Percentiles rank a stretch among this genome's conserved stretches.
Evolutionary conservation across 202 grass and related monocot genomes (phyloP).

Genomic region (Zizania palustris): DNA sequence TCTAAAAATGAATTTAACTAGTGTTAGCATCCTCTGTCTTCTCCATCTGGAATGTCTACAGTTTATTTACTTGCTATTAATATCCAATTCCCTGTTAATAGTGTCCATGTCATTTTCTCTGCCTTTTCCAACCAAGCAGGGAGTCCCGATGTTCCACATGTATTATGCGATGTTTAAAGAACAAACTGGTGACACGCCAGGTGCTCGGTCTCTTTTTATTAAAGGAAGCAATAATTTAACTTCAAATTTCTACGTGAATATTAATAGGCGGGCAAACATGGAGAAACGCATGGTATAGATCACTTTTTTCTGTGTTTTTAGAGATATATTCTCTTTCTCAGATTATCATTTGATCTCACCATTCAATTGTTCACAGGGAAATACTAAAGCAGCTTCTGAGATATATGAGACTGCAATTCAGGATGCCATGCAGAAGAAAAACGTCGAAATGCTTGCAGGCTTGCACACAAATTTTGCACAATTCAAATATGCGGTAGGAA

Average conservation of each 20-base stretch:
- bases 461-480: constrained; percentile 78
- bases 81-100: constrained; percentile 3
- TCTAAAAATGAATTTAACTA: constrained; percentile 6
- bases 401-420: constrained; percentile 95
- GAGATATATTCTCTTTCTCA: constrained; percentile 24
- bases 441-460: constrained; percentile 60
- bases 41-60: constrained; percentile 11
- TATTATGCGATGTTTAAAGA: constrained; percentile 91
- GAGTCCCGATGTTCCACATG: constrained; percentile 73
- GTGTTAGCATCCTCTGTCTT: not conserved
- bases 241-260: constrained; percentile 57
- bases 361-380: constrained; percentile 62
- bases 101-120: constrained; percentile 10
- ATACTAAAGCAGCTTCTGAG: constrained; percentile 64
- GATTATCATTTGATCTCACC: constrained; percentile 30
- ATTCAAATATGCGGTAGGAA: constrained; percentile 77
- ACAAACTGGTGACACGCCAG: constrained; percentile 72
- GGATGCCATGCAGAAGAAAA: constrained; percentile 60
- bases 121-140: constrained; percentile 54
- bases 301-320: constrained; percentile 30
- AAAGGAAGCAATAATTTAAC: constrained; percentile 49
- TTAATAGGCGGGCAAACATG: constrained; percentile 91
- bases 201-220: constrained; percentile 68
- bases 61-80: constrained; percentile 31
- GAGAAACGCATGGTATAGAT: constrained; percentile 82